Evolutionary conservation across 2,329 filamentous ascomycete species (phyloP), one percentile per base, ranked within the genome.

Genomic region (Cyphellophora attinorum): DNA sequence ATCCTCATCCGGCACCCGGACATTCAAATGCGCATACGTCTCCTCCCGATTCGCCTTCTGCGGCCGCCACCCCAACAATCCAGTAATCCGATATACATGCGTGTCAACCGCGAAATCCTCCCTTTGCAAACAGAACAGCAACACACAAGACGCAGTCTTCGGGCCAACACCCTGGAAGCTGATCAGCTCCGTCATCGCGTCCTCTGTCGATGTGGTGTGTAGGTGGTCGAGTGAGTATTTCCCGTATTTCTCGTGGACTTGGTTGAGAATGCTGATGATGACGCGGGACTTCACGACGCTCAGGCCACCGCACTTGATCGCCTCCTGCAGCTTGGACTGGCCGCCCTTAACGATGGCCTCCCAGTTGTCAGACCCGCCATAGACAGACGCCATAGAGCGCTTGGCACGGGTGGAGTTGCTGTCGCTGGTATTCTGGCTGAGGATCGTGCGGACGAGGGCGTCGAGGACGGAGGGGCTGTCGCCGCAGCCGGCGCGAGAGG

Each of bases 321-420:
- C 58, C 3, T 61, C 61, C 28, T 68, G 58, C 4, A 73, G 56
- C 5, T 60, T 53, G 0, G 62, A 62, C 2, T 64, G 57, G 3
- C 61, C 51, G 11, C 60, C 60, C 13, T 57, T 38, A 29, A 62
- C 61, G 25, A 65, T 65, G 19, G 57, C 51, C 2, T 62, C 31
- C 14, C 77, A 62, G 1, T 65, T 66, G 13, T 69, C 57, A 13
- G 64, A 66, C 8, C 74, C 68, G n/a, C 61, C 62, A 50, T 81
- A 76, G 1, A 86, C 79, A 56, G 77, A 74, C 33, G 85, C 72
- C 6, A 93, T 64, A 21, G 85, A 85, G 11, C 60, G 58, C 53
- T 88, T 85, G 50, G 93, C 84, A 45, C 79, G 67, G 34, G 70
- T 77, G 39, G 75, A 78, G 28, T 80, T 79, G 11, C 55, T 64